Base-by-base conservation (phyloP, 2,329 filamentous ascomycete species). In the Blastomyces emzantsi region DNA sequence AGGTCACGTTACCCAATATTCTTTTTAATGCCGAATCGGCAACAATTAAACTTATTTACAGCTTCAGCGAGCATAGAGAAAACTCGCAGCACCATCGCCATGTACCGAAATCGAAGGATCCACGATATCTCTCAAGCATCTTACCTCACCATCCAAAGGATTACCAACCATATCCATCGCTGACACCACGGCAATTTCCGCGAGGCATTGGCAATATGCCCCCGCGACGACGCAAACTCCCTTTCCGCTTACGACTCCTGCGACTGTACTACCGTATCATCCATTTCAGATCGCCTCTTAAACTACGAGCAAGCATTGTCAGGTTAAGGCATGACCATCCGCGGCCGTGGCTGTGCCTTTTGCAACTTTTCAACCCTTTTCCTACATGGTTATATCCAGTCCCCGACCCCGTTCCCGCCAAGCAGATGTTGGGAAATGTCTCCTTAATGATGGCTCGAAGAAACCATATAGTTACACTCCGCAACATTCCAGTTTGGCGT, bases 341-440 rank as follows among this genome's bases (percentile, higher is more conserved):
- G 51, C 60, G 67, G 28, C 69, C 70, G 11, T 56, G 68, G 3
- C 64, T 68, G 6, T 55, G 66, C 2, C 64, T 73, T 3, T 43
- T 72, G 9, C 65, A 66, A 25, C 30, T 72, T 56, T 67, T 70
- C 28, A 63, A 69, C 9, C 70, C 70, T 8, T 69, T 66, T 28
- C 71, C 36, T 43, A 58, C 33, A 33, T 58, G 55, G 55, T 43
- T 58, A 58, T 58, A 58, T 28, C 69, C 63, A 6, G 61, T 73
- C 3, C 69, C 71, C 2, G 68, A 63, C 0, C 65, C 65, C 9
- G 49, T 61, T 54, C 60, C 62, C 19, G 28, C 63, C 25, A 62
- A 60, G 52, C 61, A 66, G 39, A 64, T 67, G 28, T 62, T 63
- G 52, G 64, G 64, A 11, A 64, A 67, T 22, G 58, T 55, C 6